Evolutionary conservation across 163 green algal genomes (phyloP).

Genomic region (Chloromonas sp.): DNA sequence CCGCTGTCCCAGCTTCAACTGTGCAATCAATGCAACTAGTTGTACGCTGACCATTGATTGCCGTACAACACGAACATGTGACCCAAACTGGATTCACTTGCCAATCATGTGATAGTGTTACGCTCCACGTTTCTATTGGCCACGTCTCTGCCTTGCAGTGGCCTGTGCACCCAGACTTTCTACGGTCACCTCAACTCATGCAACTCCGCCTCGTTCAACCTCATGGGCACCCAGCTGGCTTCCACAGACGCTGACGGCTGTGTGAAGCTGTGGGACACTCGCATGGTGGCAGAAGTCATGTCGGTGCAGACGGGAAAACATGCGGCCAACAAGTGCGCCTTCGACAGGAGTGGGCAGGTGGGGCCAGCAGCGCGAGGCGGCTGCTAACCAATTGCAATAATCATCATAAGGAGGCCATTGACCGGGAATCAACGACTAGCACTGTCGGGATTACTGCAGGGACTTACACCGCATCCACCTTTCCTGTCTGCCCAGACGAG

Average conservation of each 20-base stretch:
- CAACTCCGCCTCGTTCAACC: slow-evolving; percentile 63
- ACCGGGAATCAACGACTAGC: too few relatives aligned
- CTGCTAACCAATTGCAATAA: too few relatives aligned
- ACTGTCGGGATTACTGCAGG: neutral
- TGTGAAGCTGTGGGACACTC: slow-evolving; percentile 79
- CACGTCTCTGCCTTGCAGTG: slow-evolving; percentile 8
- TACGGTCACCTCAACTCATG: slow-evolving; percentile 78
- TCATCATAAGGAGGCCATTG: too few relatives aligned
- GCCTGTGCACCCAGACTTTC: slow-evolving; percentile 71
- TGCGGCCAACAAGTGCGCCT: slow-evolving; percentile 60
- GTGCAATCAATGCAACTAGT: too few relatives aligned
- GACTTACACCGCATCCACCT: too few relatives aligned
- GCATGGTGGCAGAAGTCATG: slow-evolving; percentile 62
- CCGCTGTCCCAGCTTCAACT: too few relatives aligned
- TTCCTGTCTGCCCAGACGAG: too few relatives aligned
- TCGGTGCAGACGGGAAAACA: slow-evolving; percentile 56
- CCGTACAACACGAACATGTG: too few relatives aligned
- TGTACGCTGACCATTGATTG: too few relatives aligned
- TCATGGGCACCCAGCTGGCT: slow-evolving; percentile 47
- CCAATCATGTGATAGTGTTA: too few relatives aligned
- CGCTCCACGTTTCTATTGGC: too few relatives aligned
- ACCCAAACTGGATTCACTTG: too few relatives aligned
- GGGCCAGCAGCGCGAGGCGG: neutral
- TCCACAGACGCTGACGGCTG: slow-evolving; percentile 66
- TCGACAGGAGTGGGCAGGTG: slow-evolving; percentile 58